These are phyloP conservation scores for Metschnikowia corniflorae DNA, from an alignment of 805 yeast genomes.

Conservation along the genomic window DNA sequence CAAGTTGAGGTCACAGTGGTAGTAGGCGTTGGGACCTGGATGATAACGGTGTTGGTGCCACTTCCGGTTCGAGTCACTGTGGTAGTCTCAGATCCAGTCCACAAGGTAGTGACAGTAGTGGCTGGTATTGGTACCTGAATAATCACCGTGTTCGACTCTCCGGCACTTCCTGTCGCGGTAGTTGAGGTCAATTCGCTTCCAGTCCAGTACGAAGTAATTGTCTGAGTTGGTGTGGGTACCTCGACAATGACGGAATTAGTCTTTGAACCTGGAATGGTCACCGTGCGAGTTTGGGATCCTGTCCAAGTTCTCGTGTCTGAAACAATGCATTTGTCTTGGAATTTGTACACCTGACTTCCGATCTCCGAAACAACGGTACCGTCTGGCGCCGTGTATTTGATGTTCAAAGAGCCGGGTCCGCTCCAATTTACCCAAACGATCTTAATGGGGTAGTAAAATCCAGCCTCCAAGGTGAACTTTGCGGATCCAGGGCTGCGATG, in stretches of 20 bases:
- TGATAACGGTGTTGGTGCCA: too few relatives aligned
- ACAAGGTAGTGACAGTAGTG: too few relatives aligned
- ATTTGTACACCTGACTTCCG: neutral
- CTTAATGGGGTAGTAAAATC: slow-evolving; percentile 2
- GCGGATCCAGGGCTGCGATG: neutral
- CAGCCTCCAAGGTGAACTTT: neutral
- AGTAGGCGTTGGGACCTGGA: too few relatives aligned
- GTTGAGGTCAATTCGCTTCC: slow-evolving; percentile 1
- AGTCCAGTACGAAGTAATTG: slow-evolving; percentile 5
- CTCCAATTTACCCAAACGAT: slow-evolving; percentile 2
- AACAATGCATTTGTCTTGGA: neutral
- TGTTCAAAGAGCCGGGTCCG: slow-evolving; percentile 3
- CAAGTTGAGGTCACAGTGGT: too few relatives aligned
- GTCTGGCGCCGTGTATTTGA: slow-evolving; percentile 6
- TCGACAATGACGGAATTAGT: slow-evolving; percentile 9
- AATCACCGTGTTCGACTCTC: neutral
- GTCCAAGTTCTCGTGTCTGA: neutral
- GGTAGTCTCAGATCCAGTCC: too few relatives aligned
- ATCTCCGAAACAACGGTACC: slow-evolving; percentile 3
- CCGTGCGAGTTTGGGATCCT: slow-evolving; percentile 6
- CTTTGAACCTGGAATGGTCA: slow-evolving; percentile 3
- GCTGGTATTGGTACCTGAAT: slow-evolving; percentile 19
- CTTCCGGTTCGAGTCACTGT: too few relatives aligned
- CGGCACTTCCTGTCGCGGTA: slow-evolving; percentile 3
- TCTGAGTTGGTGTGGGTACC: slow-evolving; percentile 12